These are phyloP conservation scores for Sphaerobolus stellatus DNA, from an alignment of 1,284 basidiomycete genomes.

Conservation along the genomic window DNA sequence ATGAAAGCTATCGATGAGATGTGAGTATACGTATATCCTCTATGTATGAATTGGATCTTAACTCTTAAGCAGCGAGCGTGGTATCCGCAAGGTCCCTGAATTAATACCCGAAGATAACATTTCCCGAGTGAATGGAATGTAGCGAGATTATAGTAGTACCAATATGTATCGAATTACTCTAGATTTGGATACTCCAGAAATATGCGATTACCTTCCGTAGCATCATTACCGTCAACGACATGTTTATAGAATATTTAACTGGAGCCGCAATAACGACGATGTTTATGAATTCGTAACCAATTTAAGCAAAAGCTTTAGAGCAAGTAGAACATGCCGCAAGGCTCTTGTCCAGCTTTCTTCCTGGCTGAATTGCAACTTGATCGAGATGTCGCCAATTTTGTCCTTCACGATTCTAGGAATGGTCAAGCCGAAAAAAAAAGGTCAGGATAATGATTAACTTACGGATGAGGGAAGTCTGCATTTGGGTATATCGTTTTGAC, in stretches of 20 bases:
- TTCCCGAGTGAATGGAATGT: constrained; percentile 46
- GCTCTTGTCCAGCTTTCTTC: constrained; percentile 97
- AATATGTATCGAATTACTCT: too few relatives aligned
- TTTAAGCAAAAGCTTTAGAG: constrained; percentile 82
- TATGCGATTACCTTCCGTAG: too few relatives aligned
- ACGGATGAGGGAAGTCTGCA: constrained; percentile 85
- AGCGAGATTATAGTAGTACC: too few relatives aligned
- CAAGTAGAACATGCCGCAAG: constrained; percentile 85
- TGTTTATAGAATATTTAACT: too few relatives aligned
- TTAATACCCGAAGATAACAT: constrained; percentile 61
- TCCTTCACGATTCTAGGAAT: constrained; percentile 80
- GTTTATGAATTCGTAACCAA: constrained; percentile 77
- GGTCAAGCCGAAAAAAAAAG: background rate
- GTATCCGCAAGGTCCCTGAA: constrained; percentile 60
- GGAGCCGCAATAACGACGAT: background rate
- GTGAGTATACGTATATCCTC: constrained; percentile 47
- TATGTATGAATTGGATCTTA: background rate
- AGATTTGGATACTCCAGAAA: too few relatives aligned
- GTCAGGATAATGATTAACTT: constrained; percentile 34
- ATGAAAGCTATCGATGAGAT: constrained; percentile 90
- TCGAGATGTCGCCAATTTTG: constrained; percentile 92
- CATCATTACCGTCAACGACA: too few relatives aligned
- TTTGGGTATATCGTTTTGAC: constrained; percentile 70
- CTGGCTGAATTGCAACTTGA: constrained; percentile 91
- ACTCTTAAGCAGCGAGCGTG: constrained; percentile 57